Conservation (phyloP, 495 filamentous ascomycete species). For the Trichoderma erinaceum region DNA sequence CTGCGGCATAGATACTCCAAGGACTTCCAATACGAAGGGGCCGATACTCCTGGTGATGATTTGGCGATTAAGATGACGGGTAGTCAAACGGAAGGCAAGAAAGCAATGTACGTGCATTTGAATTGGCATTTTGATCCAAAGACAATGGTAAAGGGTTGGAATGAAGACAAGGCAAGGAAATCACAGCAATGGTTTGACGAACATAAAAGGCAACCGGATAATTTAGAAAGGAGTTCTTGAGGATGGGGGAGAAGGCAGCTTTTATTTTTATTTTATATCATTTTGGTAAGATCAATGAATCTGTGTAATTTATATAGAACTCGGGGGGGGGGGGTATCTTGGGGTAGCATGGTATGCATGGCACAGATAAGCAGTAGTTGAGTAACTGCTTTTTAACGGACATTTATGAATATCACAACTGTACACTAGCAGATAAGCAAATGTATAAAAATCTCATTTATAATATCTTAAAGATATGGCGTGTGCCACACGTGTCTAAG, state of each 20-base stretch:
- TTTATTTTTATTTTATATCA: not conserved
- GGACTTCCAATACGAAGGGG: not conserved
- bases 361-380: not conserved
- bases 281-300: too few relatives aligned
- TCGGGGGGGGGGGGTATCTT: too few relatives aligned
- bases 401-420: not conserved
- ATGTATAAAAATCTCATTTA: not conserved
- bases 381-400: not conserved
- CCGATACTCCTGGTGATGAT: not conserved
- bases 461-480: not conserved
- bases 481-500: not conserved
- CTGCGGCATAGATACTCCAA: not conserved
- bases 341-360: too few relatives aligned
- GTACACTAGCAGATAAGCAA: slow-evolving; percentile 3
- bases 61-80: not conserved
- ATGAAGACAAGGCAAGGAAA: not conserved
- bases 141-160: not conserved
- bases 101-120: not conserved
- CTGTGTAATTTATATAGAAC: too few relatives aligned
- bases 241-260: too few relatives aligned
- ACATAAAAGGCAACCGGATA: not conserved
- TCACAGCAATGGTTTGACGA: not conserved
- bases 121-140: not conserved
- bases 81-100: not conserved
- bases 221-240: not conserved